These are phyloP conservation scores for Fraxinus greggii DNA, from an alignment of 305 asterid genomes.

Conservation along the genomic window DNA sequence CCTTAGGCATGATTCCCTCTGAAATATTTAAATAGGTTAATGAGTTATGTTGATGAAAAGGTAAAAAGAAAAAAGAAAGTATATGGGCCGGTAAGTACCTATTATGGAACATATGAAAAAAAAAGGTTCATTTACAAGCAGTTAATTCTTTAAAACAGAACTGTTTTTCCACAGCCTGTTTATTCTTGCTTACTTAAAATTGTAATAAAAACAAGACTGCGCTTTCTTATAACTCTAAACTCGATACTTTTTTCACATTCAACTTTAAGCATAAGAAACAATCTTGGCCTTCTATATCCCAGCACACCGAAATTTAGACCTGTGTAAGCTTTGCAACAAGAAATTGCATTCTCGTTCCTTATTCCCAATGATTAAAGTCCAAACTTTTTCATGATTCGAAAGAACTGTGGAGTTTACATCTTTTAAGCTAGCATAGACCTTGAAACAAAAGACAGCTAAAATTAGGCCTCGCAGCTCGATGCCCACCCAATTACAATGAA, in stretches of 20 bases:
- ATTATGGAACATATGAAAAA: background rate
- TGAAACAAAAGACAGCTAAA: background rate
- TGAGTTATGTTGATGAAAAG: background rate
- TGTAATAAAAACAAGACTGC: background rate
- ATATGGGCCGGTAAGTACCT: background rate
- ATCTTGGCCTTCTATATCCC: background rate
- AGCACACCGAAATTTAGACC: background rate
- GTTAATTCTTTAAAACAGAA: background rate
- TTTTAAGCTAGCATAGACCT: background rate
- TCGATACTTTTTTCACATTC: background rate
- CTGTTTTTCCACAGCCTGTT: background rate
- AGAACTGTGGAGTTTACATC: background rate
- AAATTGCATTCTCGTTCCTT: background rate
- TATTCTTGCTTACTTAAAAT: background rate
- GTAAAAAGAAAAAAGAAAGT: background rate
- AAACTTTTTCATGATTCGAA: background rate
- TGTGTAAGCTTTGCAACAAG: background rate
- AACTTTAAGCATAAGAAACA: background rate
- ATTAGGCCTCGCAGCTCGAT: background rate
- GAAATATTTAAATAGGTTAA: background rate
- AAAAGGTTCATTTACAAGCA: background rate
- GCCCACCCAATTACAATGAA: background rate
- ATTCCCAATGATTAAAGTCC: background rate
- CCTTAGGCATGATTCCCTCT: slow-evolving; percentile 55
- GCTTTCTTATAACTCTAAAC: background rate